A percentile compares a stretch with the other conserved stretches of the same genome.
Evolutionary conservation across 371 early-diverging fungal species (phyloP).

Genomic region (Conidiobolus coronatus): DNA sequence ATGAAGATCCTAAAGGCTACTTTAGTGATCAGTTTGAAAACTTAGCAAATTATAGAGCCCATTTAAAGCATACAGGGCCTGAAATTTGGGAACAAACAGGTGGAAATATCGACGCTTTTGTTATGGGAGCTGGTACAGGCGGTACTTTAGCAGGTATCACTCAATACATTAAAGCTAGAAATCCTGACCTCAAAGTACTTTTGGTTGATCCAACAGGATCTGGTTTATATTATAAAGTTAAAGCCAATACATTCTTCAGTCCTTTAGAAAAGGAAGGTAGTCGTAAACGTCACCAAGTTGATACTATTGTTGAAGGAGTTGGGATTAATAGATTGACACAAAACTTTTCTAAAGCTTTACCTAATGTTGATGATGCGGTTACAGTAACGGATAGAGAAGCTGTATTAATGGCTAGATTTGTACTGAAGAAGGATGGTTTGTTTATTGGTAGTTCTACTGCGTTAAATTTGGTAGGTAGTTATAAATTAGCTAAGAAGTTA

Average conservation of each 20-base stretch:
- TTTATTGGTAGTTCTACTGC: conserved; percentile 84
- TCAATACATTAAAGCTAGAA: conserved; percentile 42
- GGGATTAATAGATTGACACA: conserved; percentile 84
- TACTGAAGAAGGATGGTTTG: conserved; percentile 67
- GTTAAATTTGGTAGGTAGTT: conserved; percentile 78
- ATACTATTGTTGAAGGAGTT: conserved; percentile 88
- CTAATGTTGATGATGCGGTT: conserved; percentile 52
- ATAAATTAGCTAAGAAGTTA: conserved; percentile 35
- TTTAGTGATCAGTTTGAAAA: conserved; percentile 94
- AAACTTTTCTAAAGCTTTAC: conserved; percentile 40
- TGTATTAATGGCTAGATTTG: conserved; percentile 67
- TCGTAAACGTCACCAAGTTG: conserved; percentile 80
- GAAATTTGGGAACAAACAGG: conserved; percentile 60
- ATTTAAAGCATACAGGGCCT: conserved; percentile 68
- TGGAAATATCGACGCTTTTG: conserved; percentile 54
- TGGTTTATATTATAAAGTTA: conserved; percentile 75
- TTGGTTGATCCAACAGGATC: conserved; percentile 89
- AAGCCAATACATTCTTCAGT: conserved; percentile 72
- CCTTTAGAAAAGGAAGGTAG: conserved; percentile 75
- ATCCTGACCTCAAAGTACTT: conserved; percentile 33
- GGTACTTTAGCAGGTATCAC: conserved; percentile 83
- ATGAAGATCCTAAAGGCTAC: conserved; percentile 35
- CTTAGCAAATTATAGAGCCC: conserved; percentile 52
- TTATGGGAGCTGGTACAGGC: conserved; percentile 74
- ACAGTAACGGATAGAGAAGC: conserved; percentile 76